phyloP scores from a whole-genome alignment of 2,329 filamentous ascomycete species.

The Orbilia blumenaviensis region DNA sequence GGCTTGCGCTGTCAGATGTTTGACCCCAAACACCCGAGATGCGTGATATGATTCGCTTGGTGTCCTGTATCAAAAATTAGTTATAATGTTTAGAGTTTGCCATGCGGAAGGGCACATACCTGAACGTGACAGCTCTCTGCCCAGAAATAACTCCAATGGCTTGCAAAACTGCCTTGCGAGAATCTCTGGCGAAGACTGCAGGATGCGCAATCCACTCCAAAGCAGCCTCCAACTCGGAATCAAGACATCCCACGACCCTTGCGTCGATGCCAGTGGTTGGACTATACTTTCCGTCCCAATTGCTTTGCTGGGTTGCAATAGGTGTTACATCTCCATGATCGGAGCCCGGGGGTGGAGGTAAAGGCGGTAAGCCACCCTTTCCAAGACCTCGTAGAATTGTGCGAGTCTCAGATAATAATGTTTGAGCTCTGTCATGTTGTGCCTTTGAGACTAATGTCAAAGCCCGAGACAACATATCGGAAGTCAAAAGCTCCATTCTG shows the following conservation, averaged over 20 bases:
- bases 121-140: slow-evolving; percentile 90
- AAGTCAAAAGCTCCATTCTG: slow-evolving; percentile 96
- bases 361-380: slow-evolving; percentile 90
- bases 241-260: slow-evolving; percentile 82
- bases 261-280: slow-evolving; percentile 80
- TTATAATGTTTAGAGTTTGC: background rate
- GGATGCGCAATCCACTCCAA: slow-evolving; percentile 98
- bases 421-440: slow-evolving; percentile 92
- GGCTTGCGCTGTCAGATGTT: slow-evolving; percentile 80
- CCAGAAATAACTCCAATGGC: slow-evolving; percentile 96
- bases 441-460: slow-evolving; percentile 88
- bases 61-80: slow-evolving; percentile 63
- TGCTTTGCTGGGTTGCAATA: slow-evolving; percentile 56
- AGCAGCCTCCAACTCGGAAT: slow-evolving; percentile 86
- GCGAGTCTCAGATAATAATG: slow-evolving; percentile 88
- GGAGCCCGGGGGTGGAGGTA: slow-evolving; percentile 70
- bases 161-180: slow-evolving; percentile 92
- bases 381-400: slow-evolving; percentile 95
- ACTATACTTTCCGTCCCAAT: slow-evolving; percentile 66
- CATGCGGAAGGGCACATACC: slow-evolving; percentile 45
- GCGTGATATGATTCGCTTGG: slow-evolving; percentile 91
- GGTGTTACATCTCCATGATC: slow-evolving; percentile 48
- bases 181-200: slow-evolving; percentile 91
- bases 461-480: slow-evolving; percentile 94
- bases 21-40: slow-evolving; percentile 80